Conservation (phyloP, 1,139 yeast genomes). For the Saccharomycopsis crataegensis region DNA sequence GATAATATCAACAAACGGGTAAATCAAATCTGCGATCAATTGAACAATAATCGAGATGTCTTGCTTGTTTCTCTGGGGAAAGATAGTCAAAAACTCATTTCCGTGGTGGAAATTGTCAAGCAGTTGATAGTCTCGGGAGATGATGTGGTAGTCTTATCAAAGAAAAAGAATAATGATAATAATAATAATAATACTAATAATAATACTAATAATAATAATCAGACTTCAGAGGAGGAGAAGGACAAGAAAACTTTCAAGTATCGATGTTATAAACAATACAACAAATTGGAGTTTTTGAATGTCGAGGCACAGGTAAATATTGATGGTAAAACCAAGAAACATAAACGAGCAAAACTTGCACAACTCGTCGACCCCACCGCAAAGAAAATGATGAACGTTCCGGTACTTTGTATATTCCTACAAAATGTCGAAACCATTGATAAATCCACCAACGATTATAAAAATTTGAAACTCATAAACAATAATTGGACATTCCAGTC, state of each 20-base stretch:
- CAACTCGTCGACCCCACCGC: background rate
- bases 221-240: background rate
- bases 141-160: background rate
- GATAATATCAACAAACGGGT: constrained; percentile 5
- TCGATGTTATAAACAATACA: constrained; percentile 3
- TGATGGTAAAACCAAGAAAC: background rate
- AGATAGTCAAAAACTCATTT: constrained; percentile 11
- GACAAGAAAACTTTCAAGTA: background rate
- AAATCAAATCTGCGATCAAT: background rate
- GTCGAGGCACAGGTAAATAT: background rate
- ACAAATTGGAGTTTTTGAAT: constrained; percentile 3
- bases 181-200: background rate
- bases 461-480: constrained; percentile 2
- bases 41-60: background rate
- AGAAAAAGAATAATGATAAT: background rate
- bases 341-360: background rate
- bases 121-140: constrained; percentile 1
- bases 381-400: background rate
- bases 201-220: background rate
- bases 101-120: constrained; percentile 12
- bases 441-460: background rate
- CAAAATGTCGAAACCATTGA: constrained; percentile 1
- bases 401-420: background rate
- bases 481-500: constrained; percentile 4
- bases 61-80: constrained; percentile 6